Evolutionary conservation across 306 rosid species (phyloP).

Genomic region (Crataegus laevigata): DNA sequence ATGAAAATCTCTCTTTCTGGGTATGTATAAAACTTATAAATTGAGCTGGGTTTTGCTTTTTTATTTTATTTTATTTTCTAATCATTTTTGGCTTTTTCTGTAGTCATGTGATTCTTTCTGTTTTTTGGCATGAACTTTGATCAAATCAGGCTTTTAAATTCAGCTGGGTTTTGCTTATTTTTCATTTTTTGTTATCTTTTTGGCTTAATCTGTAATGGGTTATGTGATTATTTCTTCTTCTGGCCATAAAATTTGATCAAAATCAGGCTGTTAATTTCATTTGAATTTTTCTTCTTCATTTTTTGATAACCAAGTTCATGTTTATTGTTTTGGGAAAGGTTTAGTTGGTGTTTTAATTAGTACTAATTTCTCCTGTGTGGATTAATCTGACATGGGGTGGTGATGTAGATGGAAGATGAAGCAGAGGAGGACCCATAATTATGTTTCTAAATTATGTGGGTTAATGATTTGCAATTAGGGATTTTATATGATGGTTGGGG

Average conservation of each 20-base stretch:
- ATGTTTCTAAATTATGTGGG: conserved; percentile 1
- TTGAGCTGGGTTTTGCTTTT: neutral
- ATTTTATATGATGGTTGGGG: conserved; percentile 13
- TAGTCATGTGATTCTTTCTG: neutral
- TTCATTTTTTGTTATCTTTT: neutral
- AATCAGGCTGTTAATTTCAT: neutral
- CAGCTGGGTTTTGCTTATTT: neutral
- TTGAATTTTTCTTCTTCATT: neutral
- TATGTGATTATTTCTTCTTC: conserved; percentile 2
- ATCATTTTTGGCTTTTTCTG: neutral
- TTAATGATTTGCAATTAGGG: conserved; percentile 19
- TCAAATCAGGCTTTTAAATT: neutral
- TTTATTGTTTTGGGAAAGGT: neutral
- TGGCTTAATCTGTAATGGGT: neutral
- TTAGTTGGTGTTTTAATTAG: neutral
- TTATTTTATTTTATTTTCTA: neutral
- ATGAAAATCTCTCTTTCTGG: neutral
- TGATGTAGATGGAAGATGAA: conserved; percentile 49
- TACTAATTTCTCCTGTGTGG: neutral
- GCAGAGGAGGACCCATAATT: conserved; percentile 36
- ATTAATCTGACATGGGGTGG: conserved; percentile 1
- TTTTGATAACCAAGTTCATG: neutral
- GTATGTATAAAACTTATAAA: neutral
- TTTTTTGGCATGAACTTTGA: neutral
- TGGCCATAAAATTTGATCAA: neutral